A percentile compares a stretch with the other conserved stretches of the same genome.
phyloP scores from a whole-genome alignment of 1,139 yeast species.

The Scheffersomyces segobiensis region DNA sequence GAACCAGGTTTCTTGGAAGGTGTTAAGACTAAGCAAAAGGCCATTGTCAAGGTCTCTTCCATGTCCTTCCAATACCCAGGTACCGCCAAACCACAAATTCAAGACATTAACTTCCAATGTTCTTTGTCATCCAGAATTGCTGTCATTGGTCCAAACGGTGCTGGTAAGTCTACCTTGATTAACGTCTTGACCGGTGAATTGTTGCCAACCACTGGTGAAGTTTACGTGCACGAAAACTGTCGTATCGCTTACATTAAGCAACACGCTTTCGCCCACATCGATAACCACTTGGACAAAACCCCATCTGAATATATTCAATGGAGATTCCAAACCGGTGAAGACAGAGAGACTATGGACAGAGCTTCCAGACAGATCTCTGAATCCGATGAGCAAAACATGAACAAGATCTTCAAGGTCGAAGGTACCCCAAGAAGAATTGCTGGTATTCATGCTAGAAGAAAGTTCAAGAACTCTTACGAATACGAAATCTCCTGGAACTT shows the following conservation, averaged over 20 bases:
- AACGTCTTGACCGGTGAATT: constrained; percentile 99
- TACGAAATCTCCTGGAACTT: constrained; percentile 95
- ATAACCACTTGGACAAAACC: constrained; percentile 97
- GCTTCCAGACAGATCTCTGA: constrained; percentile 98
- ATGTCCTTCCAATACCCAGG: constrained; percentile 99
- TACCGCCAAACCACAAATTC: constrained; percentile 91
- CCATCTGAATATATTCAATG: constrained; percentile 99
- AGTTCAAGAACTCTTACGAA: constrained; percentile 99
- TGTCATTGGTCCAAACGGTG: constrained; percentile 99
- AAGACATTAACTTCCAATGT: constrained; percentile 94
- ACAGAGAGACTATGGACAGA: constrained; percentile 99
- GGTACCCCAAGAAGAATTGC: constrained; percentile 97
- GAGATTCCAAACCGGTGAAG: constrained; percentile 99
- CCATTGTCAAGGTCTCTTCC: constrained; percentile 95
- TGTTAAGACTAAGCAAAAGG: constrained; percentile 99
- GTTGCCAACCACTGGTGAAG: constrained; percentile 97
- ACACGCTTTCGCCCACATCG: constrained; percentile 99
- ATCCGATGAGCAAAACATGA: constrained; percentile 96
- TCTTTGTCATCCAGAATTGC: constrained; percentile 99
- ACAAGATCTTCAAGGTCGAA: constrained; percentile 98
- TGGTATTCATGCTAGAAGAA: constrained; percentile 96
- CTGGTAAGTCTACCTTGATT: constrained; percentile 98
- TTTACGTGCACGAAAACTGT: constrained; percentile 98
- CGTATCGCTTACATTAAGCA: constrained; percentile 99
- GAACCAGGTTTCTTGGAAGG: constrained; percentile 99